A percentile compares a stretch with the other conserved stretches of the same genome.
Evolutionary conservation across 441 rosid species (phyloP).

Genomic region (Caryocar brasiliense): DNA sequence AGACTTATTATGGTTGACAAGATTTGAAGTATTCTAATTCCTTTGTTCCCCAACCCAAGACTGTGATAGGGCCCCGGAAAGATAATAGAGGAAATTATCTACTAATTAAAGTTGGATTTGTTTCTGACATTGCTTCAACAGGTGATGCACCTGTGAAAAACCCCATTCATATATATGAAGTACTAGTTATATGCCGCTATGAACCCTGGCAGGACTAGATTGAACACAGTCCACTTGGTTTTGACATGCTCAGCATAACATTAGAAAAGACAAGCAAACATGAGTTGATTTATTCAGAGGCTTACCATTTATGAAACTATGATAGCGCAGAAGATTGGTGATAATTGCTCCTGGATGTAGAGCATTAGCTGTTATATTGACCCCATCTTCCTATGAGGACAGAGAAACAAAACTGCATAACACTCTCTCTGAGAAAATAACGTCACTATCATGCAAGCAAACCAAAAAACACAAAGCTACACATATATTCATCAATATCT

Average conservation of each 20-base stretch:
- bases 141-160: too few species aligned
- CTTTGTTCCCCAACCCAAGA: too few species aligned
- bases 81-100: too few species aligned
- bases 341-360: conserved; percentile 65
- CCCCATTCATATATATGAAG: too few species aligned
- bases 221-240: too few species aligned
- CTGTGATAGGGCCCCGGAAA: too few species aligned
- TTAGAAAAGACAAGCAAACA: neutral
- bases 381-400: conserved; percentile 43
- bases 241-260: neutral
- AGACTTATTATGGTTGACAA: neutral
- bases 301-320: conserved; percentile 36
- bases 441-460: neutral
- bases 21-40: too few species aligned
- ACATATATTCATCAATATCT: neutral
- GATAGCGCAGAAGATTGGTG: conserved; percentile 52
- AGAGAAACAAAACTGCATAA: neutral
- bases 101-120: too few species aligned
- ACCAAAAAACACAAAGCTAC: neutral
- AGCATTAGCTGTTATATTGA: conserved; percentile 55
- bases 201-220: too few species aligned
- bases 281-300: neutral
- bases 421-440: neutral
- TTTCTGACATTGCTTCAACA: too few species aligned
- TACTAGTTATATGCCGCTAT: too few species aligned